Evolutionary conservation across 2,329 filamentous ascomycete species (phyloP), one percentile per base, ranked within the genome.

Genomic region (Macrophomina phaseolina): DNA sequence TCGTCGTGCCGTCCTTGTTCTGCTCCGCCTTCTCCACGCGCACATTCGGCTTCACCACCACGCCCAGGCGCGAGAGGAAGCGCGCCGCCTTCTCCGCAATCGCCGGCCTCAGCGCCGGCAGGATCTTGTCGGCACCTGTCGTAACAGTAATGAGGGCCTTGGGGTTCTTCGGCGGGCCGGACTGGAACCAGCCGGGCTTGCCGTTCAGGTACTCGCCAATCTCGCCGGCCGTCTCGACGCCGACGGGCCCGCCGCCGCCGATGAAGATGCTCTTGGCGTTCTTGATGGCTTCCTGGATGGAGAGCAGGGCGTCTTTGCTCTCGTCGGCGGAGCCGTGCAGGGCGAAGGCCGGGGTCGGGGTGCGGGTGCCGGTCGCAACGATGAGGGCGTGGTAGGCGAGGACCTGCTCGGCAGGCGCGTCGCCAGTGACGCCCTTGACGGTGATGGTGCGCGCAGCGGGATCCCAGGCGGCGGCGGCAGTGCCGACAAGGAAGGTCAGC

Each of bases 201-300:
- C 84, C 82, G 67, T 87, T 87, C 16, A 86, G 76, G 69, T 81
- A 77, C 68, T 86, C 82, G 34, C 83, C 85, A 6, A 80, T 71
- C 68, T 79, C 77, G 40, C 77, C 78, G 2, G 78, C 76, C 5
- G 73, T 74, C 70, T 79, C 78, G 42, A 79, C 72, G 23, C 75
- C 78, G 5, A 75, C 73, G 7, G 72, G 71, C 0, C 77, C 77
- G 6, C 75, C 78, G 42, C 78, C 78, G 30, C 71, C 71, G 51
- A 79, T 69, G 60, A 79, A 69, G 48, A 79, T 73, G 30, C 69
- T 72, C 38, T 72, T 70, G 5, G 77, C 74, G 11, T 67, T 65
- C 8, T 68, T 68, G 34, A 79, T 67, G 14, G 67, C 56, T 6
- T 65, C 45, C 67, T 78, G 74, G 58, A 75, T 71, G n/a, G 60